Evolutionary conservation across 805 yeast genomes (phyloP), one percentile per base, ranked within the genome.

Genomic region (Wickerhamiella alocasiicola): DNA sequence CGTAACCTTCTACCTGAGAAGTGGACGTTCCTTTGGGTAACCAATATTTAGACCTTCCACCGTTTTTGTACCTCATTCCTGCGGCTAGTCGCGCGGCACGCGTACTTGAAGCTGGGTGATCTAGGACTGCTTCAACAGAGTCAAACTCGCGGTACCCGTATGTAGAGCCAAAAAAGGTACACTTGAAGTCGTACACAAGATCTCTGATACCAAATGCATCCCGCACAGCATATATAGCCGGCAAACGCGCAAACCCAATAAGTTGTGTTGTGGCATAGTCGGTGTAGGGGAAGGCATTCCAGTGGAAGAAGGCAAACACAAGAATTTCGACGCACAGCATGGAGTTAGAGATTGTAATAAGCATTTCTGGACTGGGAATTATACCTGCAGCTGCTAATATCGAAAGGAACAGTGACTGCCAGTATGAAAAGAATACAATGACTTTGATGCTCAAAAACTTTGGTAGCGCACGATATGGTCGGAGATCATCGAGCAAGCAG

Each of bases 351-450:
- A 83, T 77, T 3, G 74, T 66, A 31, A 68, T 67, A 1, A 84
- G 80, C 12, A 63, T 49, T 9, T 59, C 57, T 3, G 51, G 43
- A 13, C 53, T 47, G 12, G 57, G 56, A 42, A 52, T 50, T 30
- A 44, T 39, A 45, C 51, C 62, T 42, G 45, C 57, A 53, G 39
- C 62, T 50, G 31, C 57, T 44, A 46, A 73, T 49, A 31, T 65
- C 37, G 41, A 76, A 70, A 51, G 68, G 49, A 54, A 68, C 63
- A 60, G 70, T 63, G 93, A 84, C 56, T 91, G 98, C 99, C 99
- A 91, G 57, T 85, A 91, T n/a, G 95, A 81, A 18, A 95, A 97
- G 67, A 91, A 91, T 36, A 91, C 87, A 41, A 91, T 84, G 47
- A 85, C 68, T 55, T 91, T 91, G 35, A 91, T 94, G 62, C 96